These are phyloP conservation scores for Kuraishia cidri DNA, from an alignment of 805 yeast genomes.

Conservation along the genomic window DNA sequence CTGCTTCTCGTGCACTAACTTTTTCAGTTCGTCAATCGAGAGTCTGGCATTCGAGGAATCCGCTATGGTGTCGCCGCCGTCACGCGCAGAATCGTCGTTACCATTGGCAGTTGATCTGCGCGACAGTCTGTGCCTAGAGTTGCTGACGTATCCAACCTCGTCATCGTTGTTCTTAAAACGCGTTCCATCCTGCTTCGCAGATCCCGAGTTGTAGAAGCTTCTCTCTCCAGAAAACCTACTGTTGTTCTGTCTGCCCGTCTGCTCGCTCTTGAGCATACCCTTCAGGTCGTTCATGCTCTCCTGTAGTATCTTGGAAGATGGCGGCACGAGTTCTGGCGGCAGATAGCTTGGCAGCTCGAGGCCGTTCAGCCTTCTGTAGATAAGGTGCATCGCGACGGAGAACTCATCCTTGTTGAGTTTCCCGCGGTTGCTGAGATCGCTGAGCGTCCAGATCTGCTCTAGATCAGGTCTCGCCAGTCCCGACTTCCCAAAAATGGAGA, in stretches of 20 bases:
- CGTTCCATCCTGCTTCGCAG: constrained; percentile 31
- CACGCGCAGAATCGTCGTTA: constrained; percentile 8
- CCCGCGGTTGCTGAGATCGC: constrained; percentile 79
- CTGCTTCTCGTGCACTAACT: constrained; percentile 62
- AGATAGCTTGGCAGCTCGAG: constrained; percentile 71
- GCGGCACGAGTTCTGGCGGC: constrained; percentile 88
- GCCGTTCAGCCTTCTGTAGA: constrained; percentile 85
- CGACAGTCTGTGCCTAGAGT: constrained; percentile 52
- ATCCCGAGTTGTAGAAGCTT: constrained; percentile 1
- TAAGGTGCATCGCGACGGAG: constrained; percentile 95
- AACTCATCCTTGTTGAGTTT: constrained; percentile 83
- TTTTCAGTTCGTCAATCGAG: constrained; percentile 48
- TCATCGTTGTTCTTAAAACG: constrained; percentile 72
- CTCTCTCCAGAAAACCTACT: neutral
- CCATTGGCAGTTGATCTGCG: constrained; percentile 12
- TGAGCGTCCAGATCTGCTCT: constrained; percentile 85
- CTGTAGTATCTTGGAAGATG: constrained; percentile 67
- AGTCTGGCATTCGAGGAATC: constrained; percentile 21
- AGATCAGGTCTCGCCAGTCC: constrained; percentile 81
- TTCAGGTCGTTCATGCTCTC: constrained; percentile 67
- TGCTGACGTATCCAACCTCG: constrained; percentile 48
- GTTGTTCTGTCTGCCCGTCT: constrained; percentile 9
- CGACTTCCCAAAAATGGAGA: constrained; percentile 81
- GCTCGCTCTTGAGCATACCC: constrained; percentile 39
- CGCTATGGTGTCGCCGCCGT: constrained; percentile 6